Base-by-base conservation (phyloP, 768 basidiomycete genomes). In the Serendipita vermifera region DNA sequence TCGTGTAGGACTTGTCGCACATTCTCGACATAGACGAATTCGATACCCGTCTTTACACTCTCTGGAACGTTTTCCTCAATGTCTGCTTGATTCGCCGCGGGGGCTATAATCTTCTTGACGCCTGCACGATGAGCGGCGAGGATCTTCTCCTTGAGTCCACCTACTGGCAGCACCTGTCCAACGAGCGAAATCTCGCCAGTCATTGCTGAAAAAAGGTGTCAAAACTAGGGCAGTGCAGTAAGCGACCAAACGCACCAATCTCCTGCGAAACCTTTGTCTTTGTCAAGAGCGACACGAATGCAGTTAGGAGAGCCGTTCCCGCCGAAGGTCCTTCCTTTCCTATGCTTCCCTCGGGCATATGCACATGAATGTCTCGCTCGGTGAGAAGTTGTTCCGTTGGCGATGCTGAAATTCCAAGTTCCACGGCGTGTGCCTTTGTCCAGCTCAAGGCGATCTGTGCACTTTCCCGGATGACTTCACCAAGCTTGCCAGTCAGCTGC, bases 21-120 rank as follows among this genome's bases (percentile, higher is more conserved):
- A 63, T 87, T 85, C 64, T 96, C 90, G 41, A 96, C 94, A 66
- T 94, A 98, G 59, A 97, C 88, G 61, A 99, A 91, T 46, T 81
- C 78, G 58, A 98, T 92, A 20, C 93, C 94, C 4, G 81, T 83
- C 77, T 97, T 97, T 61, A 97, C 93, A 63, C 90, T 92, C 62
- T 83, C 84, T 0, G 91, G 92, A 0, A 98, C 94, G 65, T 98
- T 98, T 74, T 92, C 91, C 71, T 97, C 91, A 31, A 99, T 93
- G 64, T 98, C 94, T 0, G 88, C 83, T 24, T 83, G 81, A 68
- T 94, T 94, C 2, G 87, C 93, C 26, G 77, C 82, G 0, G 91
- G 90, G 0, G 86, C 86, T 5, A 93, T 68, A 62, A 91, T 86
- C 0, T 85, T 93, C 71, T 85, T 92, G 74, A 98, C 96, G 2